These are phyloP conservation scores for Crithidia mellificae DNA, from an alignment of 208 protist species.

Conservation along the genomic window DNA sequence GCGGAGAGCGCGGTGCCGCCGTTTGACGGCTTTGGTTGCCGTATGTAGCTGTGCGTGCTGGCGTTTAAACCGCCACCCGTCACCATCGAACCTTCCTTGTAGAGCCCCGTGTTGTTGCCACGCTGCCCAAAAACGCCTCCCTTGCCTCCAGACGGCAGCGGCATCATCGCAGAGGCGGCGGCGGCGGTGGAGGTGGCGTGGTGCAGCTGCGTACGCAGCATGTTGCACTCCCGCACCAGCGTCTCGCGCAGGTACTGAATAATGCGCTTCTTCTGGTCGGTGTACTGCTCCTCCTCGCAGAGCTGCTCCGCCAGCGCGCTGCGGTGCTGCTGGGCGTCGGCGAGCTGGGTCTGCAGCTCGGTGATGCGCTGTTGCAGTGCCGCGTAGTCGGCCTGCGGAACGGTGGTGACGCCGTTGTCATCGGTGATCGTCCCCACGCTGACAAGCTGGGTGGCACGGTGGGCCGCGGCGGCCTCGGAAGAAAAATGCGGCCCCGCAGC, in stretches of 20 bases:
- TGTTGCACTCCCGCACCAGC: conserved; percentile 77
- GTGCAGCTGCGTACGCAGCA: conserved; percentile 78
- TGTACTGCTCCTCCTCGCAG: conserved; percentile 59
- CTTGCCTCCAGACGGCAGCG: background rate
- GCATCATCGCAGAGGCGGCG: conserved; percentile 20
- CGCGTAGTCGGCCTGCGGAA: conserved; percentile 56
- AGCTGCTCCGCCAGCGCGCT: conserved; percentile 46
- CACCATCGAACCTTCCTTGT: background rate
- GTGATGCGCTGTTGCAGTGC: conserved; percentile 34
- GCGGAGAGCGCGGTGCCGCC: background rate
- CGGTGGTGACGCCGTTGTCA: conserved; percentile 54
- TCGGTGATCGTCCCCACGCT: conserved; percentile 78
- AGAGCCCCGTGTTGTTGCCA: background rate
- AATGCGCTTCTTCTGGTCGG: conserved; percentile 51
- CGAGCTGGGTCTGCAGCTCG: conserved; percentile 57
- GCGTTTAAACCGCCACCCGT: background rate
- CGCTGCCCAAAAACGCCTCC: background rate
- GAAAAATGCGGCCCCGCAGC: background rate
- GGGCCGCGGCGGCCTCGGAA: conserved; percentile 5
- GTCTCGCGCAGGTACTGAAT: conserved; percentile 85
- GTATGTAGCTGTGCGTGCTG: conserved; percentile 12
- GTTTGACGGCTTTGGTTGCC: conserved; percentile 27
- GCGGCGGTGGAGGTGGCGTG: conserved; percentile 34
- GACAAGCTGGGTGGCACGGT: conserved; percentile 44
- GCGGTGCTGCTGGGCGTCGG: conserved; percentile 47